Evolutionary conservation across 2,329 filamentous ascomycete species (phyloP).

Genomic region (Juglanconis sp.): DNA sequence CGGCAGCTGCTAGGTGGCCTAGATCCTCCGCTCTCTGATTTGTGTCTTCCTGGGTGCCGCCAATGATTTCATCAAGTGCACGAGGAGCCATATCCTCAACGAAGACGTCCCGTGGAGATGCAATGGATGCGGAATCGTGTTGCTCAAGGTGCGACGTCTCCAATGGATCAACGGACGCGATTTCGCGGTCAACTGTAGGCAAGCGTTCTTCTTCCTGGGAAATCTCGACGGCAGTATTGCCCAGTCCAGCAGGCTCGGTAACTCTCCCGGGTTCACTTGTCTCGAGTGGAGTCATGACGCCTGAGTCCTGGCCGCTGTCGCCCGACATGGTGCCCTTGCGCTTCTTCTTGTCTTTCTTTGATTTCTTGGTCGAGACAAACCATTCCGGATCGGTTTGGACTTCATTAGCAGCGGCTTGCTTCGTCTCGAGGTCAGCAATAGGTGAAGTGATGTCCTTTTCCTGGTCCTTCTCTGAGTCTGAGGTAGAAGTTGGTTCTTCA

Average conservation of each 20-base stretch:
- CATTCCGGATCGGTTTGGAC: conserved; percentile 17
- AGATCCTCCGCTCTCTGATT: background rate
- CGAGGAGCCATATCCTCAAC: background rate
- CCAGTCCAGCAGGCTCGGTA: background rate
- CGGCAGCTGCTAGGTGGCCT: background rate
- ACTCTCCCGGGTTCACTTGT: background rate
- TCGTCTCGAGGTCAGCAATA: background rate
- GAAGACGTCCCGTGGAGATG: background rate
- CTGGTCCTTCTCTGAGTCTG: background rate
- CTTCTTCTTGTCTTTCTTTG: conserved; percentile 30
- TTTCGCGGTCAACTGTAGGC: background rate
- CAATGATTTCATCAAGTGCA: background rate
- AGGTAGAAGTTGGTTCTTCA: background rate
- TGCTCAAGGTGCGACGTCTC: background rate
- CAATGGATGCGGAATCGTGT: background rate
- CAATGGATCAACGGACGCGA: background rate
- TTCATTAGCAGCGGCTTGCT: background rate
- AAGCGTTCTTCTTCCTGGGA: background rate
- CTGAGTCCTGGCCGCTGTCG: conserved; percentile 1
- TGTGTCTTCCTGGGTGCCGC: background rate
- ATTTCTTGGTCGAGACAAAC: conserved; percentile 28
- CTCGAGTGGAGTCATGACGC: conserved; percentile 2
- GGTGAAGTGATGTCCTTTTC: background rate
- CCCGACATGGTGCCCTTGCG: conserved; percentile 11
- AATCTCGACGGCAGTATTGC: background rate